Conservation (phyloP, 805 yeast genomes). For the Kluyveromyces aestuarii region DNA sequence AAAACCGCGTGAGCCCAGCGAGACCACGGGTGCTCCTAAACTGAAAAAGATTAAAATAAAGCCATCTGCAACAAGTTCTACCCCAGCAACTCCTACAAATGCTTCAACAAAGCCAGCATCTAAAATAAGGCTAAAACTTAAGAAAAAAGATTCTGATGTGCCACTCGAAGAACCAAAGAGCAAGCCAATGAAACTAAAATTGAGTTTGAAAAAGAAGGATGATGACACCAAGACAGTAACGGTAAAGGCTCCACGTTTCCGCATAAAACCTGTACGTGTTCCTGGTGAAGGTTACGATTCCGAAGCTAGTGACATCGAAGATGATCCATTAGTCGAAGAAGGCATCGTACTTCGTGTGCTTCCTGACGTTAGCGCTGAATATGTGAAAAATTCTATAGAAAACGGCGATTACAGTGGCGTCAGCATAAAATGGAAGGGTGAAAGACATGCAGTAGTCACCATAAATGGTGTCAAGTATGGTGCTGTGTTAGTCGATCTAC, state of each 20-base stretch:
- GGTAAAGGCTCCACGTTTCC: slow-evolving; percentile 35
- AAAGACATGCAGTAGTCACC: slow-evolving; percentile 65
- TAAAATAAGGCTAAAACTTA: slow-evolving; percentile 18
- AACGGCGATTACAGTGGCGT: slow-evolving; percentile 66
- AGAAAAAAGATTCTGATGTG: slow-evolving; percentile 6
- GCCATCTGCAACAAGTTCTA: slow-evolving; percentile 8
- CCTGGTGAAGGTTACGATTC: slow-evolving; percentile 97
- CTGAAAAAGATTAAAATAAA: slow-evolving; percentile 18
- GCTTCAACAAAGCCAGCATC: slow-evolving; percentile 8
- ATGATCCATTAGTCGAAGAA: slow-evolving; percentile 86
- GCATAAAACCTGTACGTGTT: slow-evolving; percentile 52
- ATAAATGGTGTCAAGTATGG: slow-evolving; percentile 66
- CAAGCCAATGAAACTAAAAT: background rate
- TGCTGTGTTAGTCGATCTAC: slow-evolving; percentile 81
- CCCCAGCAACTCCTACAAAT: background rate
- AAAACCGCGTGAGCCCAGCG: slow-evolving; percentile 15
- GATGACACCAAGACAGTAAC: slow-evolving; percentile 18
- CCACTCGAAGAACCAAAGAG: background rate
- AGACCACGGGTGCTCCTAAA: slow-evolving; percentile 12
- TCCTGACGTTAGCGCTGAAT: slow-evolving; percentile 44
- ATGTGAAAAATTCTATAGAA: slow-evolving; percentile 66
- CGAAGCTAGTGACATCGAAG: slow-evolving; percentile 93
- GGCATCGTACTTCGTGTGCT: slow-evolving; percentile 71
- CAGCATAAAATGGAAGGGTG: slow-evolving; percentile 74
- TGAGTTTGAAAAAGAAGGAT: background rate